Evolutionary conservation across 306 rosid genomes (phyloP), one percentile per base, ranked within the genome.

Genomic region (Acmispon strigosus): DNA sequence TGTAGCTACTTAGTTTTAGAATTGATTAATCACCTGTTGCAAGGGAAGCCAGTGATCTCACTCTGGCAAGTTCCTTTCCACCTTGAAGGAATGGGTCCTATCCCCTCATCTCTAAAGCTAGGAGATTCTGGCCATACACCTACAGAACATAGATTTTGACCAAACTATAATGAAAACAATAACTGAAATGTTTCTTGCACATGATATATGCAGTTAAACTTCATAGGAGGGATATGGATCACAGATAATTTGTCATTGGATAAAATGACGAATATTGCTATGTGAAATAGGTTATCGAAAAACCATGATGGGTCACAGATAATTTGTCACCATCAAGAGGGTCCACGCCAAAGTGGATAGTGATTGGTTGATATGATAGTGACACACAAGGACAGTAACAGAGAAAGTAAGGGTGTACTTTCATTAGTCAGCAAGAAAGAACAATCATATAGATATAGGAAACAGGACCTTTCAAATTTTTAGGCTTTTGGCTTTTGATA

Each of bases 41-140:
- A 91, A 19, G 27, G 34, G 57, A 91, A 82, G 41, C 80, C 80
- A 7, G 71, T 44, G 1, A 0, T 3, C n/a, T 68, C 42, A 39
- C 44, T 76, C n/a, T 55, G 49, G 76, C 96, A 91, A n/a, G 51
- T 53, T 76, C 96, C 97, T 73, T 80, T 88, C 97, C 97, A 91
- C 78, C 70, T 84, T 53, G 83, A 44, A 4, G 97, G 96, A 70
- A 91, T 49, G 36, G 88, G 84, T 39, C 88, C 88, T 2, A 74
- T 60, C 10, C 91, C 93, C 8, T 87, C 49, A 58, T 89, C 97
- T 10, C 83, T 41, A 36, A 89, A 87, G 77, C 96, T 91, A 20
- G 81, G 44, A 32, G 90, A 77, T 67, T 84, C 85, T 0, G 90
- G 86, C 97, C 93, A 91, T 55, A 82, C 90, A 68, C 92, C 96